Base-by-base conservation (phyloP, 352 stramenopile species). In the Pythium angustatum region DNA sequence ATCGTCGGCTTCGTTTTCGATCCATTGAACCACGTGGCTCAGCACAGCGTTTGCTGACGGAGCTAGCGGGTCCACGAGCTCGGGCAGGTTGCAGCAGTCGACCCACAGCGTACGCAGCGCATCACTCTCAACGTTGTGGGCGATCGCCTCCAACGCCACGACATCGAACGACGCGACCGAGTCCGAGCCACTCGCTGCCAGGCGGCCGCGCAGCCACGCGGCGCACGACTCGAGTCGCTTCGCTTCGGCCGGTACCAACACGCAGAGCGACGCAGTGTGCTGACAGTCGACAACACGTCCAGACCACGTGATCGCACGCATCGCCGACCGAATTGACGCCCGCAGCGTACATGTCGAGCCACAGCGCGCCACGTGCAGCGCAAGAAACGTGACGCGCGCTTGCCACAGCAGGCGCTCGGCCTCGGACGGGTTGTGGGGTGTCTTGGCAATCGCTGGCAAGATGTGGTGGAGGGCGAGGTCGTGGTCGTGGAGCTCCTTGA, bases 401-500 rank as follows among this genome's bases (percentile, higher is more conserved):
- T 17, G 15, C 60, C 60, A 74, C 38, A 49, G 22, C 5, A 34
- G 1, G 22, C 34, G 10, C 4, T 54, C 38, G 2, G 33, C 33
- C 15, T 40, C 21, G 1, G 56, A 51, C 15, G 22, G 24, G 21
- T 50, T 31, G 19, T 11, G 17, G 2, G 38, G 11, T 19, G 22
- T 65, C 31, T 31, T 22, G 21, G 65, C 31, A 55, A 91, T 74
- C 49, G 77, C 71, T 0, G 83, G 81, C 0, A 92, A 31, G 5
- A 94, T 71, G 45, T 92, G 73, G 45, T 87, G 83, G 0, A 58
- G 60, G 28, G 91, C 87, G 24, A 94, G 55, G n/a, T 94, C 79
- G 31, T 91, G 83, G 56, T 88, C 81, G 52, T 83, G 68, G 50
- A 91, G 75, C 22, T 81, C 73, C 58, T 86, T 85, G 33, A 94